These are phyloP conservation scores for Spirogloea muscicola DNA, from an alignment of 139 green algal genomes.

Conservation along the genomic window DNA sequence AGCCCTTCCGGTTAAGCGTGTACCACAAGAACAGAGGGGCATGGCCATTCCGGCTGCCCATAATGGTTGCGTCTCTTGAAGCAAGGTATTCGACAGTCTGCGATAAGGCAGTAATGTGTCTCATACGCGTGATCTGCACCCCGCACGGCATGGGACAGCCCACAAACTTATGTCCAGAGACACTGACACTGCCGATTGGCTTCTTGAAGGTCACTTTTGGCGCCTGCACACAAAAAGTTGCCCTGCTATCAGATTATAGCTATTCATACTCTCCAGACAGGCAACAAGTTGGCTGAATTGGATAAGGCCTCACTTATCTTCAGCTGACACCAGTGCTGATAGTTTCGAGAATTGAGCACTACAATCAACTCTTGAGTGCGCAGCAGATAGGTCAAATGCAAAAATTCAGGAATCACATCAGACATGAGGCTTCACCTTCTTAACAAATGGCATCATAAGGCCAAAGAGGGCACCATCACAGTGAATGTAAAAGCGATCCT, in stretches of 20 bases:
- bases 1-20: slow-evolving; percentile 85
- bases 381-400: too few species aligned
- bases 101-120: slow-evolving; percentile 52
- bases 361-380: too few species aligned
- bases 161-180: slow-evolving; percentile 95
- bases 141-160: slow-evolving; percentile 87
- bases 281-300: too few species aligned
- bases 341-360: too few species aligned
- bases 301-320: too few species aligned
- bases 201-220: slow-evolving; percentile 95
- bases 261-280: too few species aligned
- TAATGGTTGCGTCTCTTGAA: slow-evolving; percentile 90
- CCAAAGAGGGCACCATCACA: slow-evolving; percentile 90
- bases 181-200: slow-evolving; percentile 86
- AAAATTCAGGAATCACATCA: too few species aligned
- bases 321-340: too few species aligned
- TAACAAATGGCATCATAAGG: slow-evolving; percentile 79
- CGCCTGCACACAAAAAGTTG: too few species aligned
- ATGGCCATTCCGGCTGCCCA: slow-evolving; percentile 93
- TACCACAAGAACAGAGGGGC: slow-evolving; percentile 96
- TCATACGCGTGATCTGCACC: slow-evolving; percentile 76
- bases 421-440: slow-evolving; percentile 52
- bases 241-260: too few species aligned
- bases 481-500: slow-evolving; percentile 97
- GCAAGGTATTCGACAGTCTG: slow-evolving; percentile 87